Base-by-base conservation (phyloP, 164 flowering plant genomes). In the Sedum album region DNA sequence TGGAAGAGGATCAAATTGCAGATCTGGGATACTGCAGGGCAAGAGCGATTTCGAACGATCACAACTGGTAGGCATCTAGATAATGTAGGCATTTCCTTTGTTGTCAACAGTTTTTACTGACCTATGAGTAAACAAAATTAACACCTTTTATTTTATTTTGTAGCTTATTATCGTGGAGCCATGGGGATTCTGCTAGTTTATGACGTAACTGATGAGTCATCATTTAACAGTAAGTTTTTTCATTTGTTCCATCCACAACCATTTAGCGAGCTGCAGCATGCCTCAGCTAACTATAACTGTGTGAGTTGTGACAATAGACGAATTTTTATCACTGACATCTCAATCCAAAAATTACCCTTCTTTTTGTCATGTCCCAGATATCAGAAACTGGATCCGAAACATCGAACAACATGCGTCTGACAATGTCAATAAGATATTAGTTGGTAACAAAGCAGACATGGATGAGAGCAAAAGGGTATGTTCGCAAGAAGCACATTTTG, bases 101-200 rank as follows among this genome's bases (percentile, higher is more conserved):
- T 9, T 46, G 51, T 46, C 51, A 46, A 46, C 51, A 14, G 51
- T 46, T 46, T 46, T 46, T 46, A 5, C 4, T 46, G 6, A 46
- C 20, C 20, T 5, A 46, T 4, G 4, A 3, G 20, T 46, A 18
- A 46, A 13, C n/a, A n/a, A n/a, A n/a, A n/a, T n/a, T n/a, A n/a
- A n/a, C n/a, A n/a, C n/a, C n/a, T n/a, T n/a, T n/a, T n/a, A 20
- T 48, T 48, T 15, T 48, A 35, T 77, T 67, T 44, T 74, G 46
- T 78, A 80, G 80, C 80, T 73, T 80, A 80, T 55, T 77, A 77
- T 46, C 75, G 80, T 30, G 82, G 82, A 70, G 80, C 80, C 61
- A 80, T 80, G 82, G 82, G 80, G 31, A 80, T 80, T 65, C 68
- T 79, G n/a, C n/a, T n/a, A n/a, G n/a, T n/a, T n/a, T n/a, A n/a